Conservation (phyloP, 768 basidiomycete genomes). For the Tulasnella calospora region DNA sequence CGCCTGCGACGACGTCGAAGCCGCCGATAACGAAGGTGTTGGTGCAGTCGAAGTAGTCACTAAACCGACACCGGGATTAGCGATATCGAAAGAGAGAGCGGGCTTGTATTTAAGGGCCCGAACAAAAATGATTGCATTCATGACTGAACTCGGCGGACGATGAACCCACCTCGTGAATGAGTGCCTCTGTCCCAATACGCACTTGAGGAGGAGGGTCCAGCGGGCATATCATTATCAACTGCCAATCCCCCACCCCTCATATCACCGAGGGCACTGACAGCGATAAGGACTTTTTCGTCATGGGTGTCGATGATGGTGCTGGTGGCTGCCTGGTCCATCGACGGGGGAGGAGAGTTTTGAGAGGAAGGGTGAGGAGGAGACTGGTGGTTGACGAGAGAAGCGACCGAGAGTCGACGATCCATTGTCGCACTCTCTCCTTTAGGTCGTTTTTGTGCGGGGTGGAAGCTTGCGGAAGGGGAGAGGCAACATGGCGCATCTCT, state of each 20-base stretch:
- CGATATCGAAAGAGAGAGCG: not conserved
- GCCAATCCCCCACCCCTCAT: conserved; percentile 47
- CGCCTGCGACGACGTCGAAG: conserved; percentile 29
- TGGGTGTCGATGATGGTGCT: conserved; percentile 21
- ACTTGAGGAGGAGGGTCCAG: conserved; percentile 6
- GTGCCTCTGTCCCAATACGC: conserved; percentile 9
- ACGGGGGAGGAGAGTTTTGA: not conserved
- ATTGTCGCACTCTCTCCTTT: conserved; percentile 11
- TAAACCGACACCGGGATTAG: conserved; percentile 8
- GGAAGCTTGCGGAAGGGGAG: conserved; percentile 7
- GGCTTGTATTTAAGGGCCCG: not conserved
- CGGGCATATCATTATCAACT: conserved; percentile 1
- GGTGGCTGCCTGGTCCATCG: not conserved
- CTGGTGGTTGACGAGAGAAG: conserved; percentile 19
- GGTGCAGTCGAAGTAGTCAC: conserved; percentile 13
- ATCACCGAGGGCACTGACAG: conserved; percentile 67
- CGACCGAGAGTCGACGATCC: conserved; percentile 21
- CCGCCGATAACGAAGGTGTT: conserved; percentile 30
- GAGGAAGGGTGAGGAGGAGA: not conserved
- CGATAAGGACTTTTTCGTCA: conserved; percentile 75
- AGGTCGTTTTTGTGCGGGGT: conserved; percentile 11
- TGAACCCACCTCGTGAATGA: conserved; percentile 17
- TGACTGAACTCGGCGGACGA: not conserved
- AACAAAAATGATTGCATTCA: not conserved
- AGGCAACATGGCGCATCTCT: conserved; percentile 7